Conservation (phyloP, 176 grass and related monocot genomes). For the Pharus latifolius region DNA sequence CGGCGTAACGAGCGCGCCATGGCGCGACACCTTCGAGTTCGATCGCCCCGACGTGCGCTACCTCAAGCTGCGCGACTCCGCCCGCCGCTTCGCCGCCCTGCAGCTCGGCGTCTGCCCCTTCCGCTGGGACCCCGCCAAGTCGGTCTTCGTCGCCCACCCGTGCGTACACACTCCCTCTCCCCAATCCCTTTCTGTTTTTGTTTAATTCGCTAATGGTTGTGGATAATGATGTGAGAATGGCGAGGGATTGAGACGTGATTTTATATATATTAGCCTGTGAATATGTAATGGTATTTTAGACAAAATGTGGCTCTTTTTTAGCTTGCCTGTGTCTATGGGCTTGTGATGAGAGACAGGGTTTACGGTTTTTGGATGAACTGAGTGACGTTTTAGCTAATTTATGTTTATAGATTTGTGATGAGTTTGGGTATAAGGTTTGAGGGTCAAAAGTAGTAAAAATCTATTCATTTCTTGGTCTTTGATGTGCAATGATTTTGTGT, state of each 20-base stretch:
- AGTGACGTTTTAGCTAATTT: background rate
- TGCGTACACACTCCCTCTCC: slow-evolving; percentile 1
- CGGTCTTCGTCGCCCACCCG: slow-evolving; percentile 65
- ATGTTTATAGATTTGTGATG: background rate
- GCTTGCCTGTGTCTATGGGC: background rate
- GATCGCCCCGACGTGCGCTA: slow-evolving; percentile 76
- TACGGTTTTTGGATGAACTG: background rate
- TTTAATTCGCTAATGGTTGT: background rate
- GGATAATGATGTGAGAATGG: too few relatives aligned
- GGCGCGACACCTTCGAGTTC: slow-evolving; percentile 75
- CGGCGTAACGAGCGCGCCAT: slow-evolving; percentile 66
- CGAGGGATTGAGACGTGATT: too few relatives aligned
- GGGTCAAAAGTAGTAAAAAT: too few relatives aligned
- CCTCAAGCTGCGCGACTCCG: slow-evolving; percentile 75
- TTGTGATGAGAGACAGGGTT: background rate
- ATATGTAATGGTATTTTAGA: background rate
- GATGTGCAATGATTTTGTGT: background rate
- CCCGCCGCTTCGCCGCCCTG: slow-evolving; percentile 53
- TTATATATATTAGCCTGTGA: background rate
- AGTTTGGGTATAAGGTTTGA: background rate
- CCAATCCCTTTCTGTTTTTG: background rate
- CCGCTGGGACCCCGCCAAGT: slow-evolving; percentile 55
- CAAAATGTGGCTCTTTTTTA: background rate
- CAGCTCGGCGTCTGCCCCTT: slow-evolving; percentile 96
- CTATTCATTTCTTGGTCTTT: background rate